A percentile compares a stretch with the other conserved stretches of the same genome.
These are phyloP conservation scores for Alternaria sp. DNA, from an alignment of 2,329 filamentous ascomycete species.

Conservation along the genomic window DNA sequence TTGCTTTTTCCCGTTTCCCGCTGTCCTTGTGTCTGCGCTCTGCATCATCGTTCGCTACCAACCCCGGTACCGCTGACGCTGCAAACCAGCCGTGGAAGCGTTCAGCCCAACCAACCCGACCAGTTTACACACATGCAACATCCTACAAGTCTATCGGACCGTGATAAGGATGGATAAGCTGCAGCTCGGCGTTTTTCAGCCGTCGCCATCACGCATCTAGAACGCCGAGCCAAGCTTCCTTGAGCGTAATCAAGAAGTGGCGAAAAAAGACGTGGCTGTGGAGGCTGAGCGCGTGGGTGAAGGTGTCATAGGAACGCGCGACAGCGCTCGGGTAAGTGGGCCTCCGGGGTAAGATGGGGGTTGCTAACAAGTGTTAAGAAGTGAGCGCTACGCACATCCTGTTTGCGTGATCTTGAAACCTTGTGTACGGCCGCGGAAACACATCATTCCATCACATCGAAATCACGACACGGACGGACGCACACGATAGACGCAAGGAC, in stretches of 20 bases:
- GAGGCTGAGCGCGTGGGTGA: constrained; percentile 17
- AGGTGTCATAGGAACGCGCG: constrained; percentile 12
- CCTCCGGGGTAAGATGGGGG: background rate
- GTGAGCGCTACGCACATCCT: background rate
- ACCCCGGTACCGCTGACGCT: background rate
- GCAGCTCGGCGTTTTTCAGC: background rate
- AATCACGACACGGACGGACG: background rate
- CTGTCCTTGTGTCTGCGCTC: background rate
- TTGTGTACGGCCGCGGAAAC: background rate
- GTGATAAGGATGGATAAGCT: background rate
- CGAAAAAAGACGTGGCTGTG: constrained; percentile 16
- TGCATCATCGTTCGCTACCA: background rate
- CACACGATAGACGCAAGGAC: background rate
- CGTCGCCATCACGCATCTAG: background rate
- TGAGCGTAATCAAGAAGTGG: background rate
- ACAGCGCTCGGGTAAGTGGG: constrained; percentile 1
- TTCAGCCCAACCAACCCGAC: background rate
- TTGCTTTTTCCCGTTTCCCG: background rate
- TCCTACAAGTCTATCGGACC: background rate
- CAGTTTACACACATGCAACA: background rate
- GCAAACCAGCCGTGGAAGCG: background rate
- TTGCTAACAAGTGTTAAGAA: background rate
- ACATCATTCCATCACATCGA: background rate
- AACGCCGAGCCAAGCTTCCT: background rate
- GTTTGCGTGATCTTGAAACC: background rate